Percentiles rank a stretch among this genome's conserved stretches.
Evolutionary conservation across 306 rosid species (phyloP).

Genomic region (Cajanus cajan): DNA sequence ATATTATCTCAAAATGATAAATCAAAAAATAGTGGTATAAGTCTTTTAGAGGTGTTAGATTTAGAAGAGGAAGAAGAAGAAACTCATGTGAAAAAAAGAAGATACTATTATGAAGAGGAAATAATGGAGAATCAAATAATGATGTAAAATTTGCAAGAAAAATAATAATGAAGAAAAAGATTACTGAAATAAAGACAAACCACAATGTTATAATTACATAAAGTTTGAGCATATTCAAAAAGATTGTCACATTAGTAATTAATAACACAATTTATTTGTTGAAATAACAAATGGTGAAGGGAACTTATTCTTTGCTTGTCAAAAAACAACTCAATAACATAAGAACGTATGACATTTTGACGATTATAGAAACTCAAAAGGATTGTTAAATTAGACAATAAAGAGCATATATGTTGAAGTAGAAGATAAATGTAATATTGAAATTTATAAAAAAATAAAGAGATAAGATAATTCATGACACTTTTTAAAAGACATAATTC

Average conservation of each 20-base stretch:
- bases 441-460: too few species aligned
- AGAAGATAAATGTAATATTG: too few species aligned
- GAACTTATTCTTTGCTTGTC: not conserved
- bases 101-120: not conserved
- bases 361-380: not conserved
- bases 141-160: not conserved
- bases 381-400: not conserved
- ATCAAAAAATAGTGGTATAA: too few species aligned
- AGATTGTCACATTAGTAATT: not conserved
- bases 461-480: too few species aligned
- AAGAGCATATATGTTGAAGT: not conserved
- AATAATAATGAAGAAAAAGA: not conserved
- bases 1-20: too few species aligned
- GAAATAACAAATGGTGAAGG: not conserved
- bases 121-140: not conserved
- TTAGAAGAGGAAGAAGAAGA: not conserved
- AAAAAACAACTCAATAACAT: not conserved
- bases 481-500: too few species aligned
- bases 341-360: not conserved
- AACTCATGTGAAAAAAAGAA: not conserved
- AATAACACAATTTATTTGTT: not conserved
- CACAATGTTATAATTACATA: not conserved
- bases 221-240: not conserved
- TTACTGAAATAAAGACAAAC: not conserved
- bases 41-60: too few species aligned